Evolutionary conservation across 2,329 filamentous ascomycete genomes (phyloP).

Genomic region (Curvularia hawaiiensis): DNA sequence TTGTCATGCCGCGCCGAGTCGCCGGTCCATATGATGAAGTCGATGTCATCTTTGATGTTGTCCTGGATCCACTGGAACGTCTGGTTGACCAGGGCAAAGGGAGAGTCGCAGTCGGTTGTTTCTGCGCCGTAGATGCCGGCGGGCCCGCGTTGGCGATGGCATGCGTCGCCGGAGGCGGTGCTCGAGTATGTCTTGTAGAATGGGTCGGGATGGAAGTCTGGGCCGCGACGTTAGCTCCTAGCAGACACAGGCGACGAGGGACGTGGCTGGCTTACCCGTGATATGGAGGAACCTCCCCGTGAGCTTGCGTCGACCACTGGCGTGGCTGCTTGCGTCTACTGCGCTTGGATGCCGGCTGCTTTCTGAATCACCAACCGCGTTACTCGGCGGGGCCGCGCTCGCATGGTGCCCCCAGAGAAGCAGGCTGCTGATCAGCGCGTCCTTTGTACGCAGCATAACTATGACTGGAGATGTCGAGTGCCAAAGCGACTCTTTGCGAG

Average conservation of each 20-base stretch:
- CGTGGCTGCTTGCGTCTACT: constrained; percentile 16
- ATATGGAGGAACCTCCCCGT: constrained; percentile 83
- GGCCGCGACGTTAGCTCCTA: constrained; percentile 10
- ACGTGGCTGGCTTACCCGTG: constrained; percentile 66
- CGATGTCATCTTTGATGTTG: constrained; percentile 76
- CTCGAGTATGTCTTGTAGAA: constrained; percentile 83
- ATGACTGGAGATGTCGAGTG: neutral
- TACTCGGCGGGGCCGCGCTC: constrained; percentile 36
- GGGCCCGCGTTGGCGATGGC: constrained; percentile 77
- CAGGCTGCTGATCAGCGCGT: constrained; percentile 36
- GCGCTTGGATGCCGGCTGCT: constrained; percentile 13
- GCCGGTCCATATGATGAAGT: constrained; percentile 93
- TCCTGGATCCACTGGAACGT: constrained; percentile 88
- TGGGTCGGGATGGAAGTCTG: constrained; percentile 90
- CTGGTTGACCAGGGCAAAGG: constrained; percentile 78
- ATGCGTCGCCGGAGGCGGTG: constrained; percentile 70
- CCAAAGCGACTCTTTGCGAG: constrained; percentile 1
- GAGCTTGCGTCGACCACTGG: constrained; percentile 34
- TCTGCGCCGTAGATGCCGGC: constrained; percentile 85
- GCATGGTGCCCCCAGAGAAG: constrained; percentile 30
- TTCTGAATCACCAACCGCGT: constrained; percentile 21
- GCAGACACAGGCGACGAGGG: neutral
- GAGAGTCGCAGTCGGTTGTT: constrained; percentile 87
- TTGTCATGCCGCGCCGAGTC: constrained; percentile 90
- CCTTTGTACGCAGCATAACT: constrained; percentile 32